Conservation (phyloP, 2,329 filamentous ascomycete genomes). For the Metarhizium sp. region DNA sequence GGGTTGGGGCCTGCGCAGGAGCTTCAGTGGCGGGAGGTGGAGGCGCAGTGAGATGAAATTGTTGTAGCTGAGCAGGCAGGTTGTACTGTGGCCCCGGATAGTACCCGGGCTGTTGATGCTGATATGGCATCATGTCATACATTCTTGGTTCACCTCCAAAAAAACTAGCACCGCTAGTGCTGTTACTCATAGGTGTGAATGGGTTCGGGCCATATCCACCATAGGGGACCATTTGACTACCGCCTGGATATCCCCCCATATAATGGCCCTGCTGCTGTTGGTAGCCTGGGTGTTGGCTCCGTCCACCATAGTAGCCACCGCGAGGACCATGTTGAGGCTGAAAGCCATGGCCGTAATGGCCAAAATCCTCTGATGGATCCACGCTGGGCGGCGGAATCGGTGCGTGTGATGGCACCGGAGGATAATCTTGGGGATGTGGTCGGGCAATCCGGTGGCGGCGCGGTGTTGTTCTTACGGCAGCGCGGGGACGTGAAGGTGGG, state of each 20-base stretch:
- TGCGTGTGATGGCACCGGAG: constrained; percentile 23
- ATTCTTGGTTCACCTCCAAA: constrained; percentile 30
- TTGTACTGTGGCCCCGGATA: constrained; percentile 9
- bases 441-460: constrained; percentile 24
- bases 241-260: constrained; percentile 26
- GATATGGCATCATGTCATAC: constrained; percentile 44
- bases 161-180: constrained; percentile 27
- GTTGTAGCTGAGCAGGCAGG: constrained; percentile 20
- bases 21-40: constrained; percentile 32
- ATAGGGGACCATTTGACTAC: constrained; percentile 40
- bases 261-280: constrained; percentile 37
- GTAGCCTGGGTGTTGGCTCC: constrained; percentile 27
- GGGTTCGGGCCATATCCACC: constrained; percentile 29
- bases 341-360: constrained; percentile 18
- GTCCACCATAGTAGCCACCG: constrained; percentile 15
- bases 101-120: constrained; percentile 25
- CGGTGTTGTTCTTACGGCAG: constrained; percentile 11
- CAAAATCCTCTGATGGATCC: constrained; percentile 57
- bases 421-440: constrained; percentile 26
- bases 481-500: constrained; percentile 10
- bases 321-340: constrained; percentile 15
- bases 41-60: constrained; percentile 27
- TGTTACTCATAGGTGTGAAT: constrained; percentile 32
- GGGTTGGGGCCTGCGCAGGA: constrained; percentile 19
- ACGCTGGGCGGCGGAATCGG: constrained; percentile 50